Conservation (phyloP, 805 yeast species). For the Yueomyces sp. region DNA sequence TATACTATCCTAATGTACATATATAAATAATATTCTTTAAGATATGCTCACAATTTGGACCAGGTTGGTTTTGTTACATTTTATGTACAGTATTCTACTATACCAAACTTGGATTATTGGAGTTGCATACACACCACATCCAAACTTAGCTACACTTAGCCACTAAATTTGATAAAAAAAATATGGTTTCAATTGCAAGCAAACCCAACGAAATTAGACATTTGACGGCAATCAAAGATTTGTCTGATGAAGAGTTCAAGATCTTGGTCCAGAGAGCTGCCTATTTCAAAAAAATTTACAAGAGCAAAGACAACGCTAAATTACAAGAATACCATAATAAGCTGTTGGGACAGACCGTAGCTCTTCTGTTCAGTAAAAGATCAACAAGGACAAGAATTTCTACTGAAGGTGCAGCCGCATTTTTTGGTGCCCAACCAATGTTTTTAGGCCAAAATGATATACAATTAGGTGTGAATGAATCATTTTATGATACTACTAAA, state of each 20-base stretch:
- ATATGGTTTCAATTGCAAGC: too few species aligned
- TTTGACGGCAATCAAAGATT: conserved; percentile 68
- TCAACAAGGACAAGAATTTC: conserved; percentile 93
- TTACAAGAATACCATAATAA: conserved; percentile 31
- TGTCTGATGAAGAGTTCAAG: conserved; percentile 57
- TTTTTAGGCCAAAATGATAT: conserved; percentile 93
- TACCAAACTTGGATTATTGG: too few species aligned
- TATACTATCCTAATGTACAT: too few species aligned
- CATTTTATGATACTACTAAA: conserved; percentile 74
- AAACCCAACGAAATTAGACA: conserved; percentile 34
- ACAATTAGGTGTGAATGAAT: conserved; percentile 91
- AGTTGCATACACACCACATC: too few species aligned
- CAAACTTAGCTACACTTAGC: not conserved
- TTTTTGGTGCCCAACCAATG: conserved; percentile 93
- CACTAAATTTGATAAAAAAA: not conserved
- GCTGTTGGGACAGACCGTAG: conserved; percentile 67
- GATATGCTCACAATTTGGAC: too few species aligned
- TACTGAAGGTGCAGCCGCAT: conserved; percentile 85
- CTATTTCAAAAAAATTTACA: conserved; percentile 54
- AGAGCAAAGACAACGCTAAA: conserved; percentile 32
- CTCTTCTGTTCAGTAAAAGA: conserved; percentile 78
- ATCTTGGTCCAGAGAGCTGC: conserved; percentile 64
- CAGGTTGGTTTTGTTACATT: too few species aligned
- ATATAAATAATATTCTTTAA: too few species aligned
- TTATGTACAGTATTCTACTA: too few species aligned